phyloP scores from a whole-genome alignment of 2,329 filamentous ascomycete genomes.

The Penicillium psychrosexuale region DNA sequence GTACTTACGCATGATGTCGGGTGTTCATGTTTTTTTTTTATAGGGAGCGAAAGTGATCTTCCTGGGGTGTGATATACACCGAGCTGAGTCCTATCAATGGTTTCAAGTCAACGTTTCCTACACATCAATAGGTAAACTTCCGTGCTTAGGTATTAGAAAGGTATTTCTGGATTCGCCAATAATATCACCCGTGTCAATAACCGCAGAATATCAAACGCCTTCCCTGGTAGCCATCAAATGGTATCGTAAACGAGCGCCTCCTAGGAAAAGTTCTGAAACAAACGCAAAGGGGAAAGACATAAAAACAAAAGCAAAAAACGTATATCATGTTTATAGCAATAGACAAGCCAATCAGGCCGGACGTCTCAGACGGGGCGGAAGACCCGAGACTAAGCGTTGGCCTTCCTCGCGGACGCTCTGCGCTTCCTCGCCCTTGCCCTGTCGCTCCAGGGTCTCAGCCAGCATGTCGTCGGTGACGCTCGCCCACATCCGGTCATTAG shows the following conservation, averaged over 20 bases:
- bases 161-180: conserved; percentile 1
- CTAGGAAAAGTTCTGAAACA: conserved; percentile 3
- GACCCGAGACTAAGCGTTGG: conserved; percentile 36
- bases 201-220: conserved; percentile 17
- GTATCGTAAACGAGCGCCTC: conserved; percentile 30
- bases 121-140: background rate
- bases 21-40: conserved; percentile 13
- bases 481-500: conserved; percentile 71
- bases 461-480: conserved; percentile 78
- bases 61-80: background rate
- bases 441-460: conserved; percentile 69
- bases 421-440: conserved; percentile 61
- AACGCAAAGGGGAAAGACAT: background rate
- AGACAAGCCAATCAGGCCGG: conserved; percentile 4
- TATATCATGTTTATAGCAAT: conserved; percentile 1
- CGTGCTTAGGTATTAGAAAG: background rate
- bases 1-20: conserved; percentile 24
- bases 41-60: conserved; percentile 4
- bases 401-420: conserved; percentile 46
- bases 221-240: conserved; percentile 24
- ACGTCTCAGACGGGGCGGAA: conserved; percentile 39
- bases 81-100: background rate
- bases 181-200: background rate
- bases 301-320: conserved; percentile 5
- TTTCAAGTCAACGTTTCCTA: background rate